Evolutionary conservation across 768 basidiomycete genomes (phyloP), one percentile per base, ranked within the genome.

Genomic region (Macrolepiota dolichaula): DNA sequence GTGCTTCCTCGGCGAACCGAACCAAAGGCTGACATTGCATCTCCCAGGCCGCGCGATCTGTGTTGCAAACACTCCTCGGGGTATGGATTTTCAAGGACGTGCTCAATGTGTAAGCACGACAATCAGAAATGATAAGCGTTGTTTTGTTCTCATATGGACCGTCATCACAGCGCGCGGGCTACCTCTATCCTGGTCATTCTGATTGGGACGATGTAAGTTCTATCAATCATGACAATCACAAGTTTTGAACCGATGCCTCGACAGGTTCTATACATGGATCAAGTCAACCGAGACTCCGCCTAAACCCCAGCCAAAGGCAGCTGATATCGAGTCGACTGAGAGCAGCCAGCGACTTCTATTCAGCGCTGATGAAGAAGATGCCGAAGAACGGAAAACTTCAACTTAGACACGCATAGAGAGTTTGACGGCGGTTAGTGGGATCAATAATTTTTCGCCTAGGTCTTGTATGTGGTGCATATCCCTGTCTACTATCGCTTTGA

Each of bases 21-120:
- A 36, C 13, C 24, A 42, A 47, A 17, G 24, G 6, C 52, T 63
- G 60, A 44, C 56, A 53, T 59, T n/a, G 37, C 58, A 10, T 59
- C 50, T 55, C 44, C 32, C 64, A 89, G 91, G 89, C 92, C 29
- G 89, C 88, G 7, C 81, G 89, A 59, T 91, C 91, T 6, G 93
- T 94, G 19, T 76, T 96, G 24, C 93, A 96, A 71, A 93, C 91
- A 15, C 74, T 92, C 38, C 74, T 94, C 24, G 91, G 91, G 6
- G 88, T 92, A 22, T 86, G 81, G 80, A 73, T 92, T 17, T 94
- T 94, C 71, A 76, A 78, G 4, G 93, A 96, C 68, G 64, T 90
- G 61, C 76, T 94, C 46, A 91, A 85, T 1, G 75, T 78, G 91
- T 92, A 74, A 64, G 88, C 80, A 36, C 51, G 64, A 29, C 35